phyloP scores from a whole-genome alignment of 176 grass and related monocot species.

The Triticum timopheevii region DNA sequence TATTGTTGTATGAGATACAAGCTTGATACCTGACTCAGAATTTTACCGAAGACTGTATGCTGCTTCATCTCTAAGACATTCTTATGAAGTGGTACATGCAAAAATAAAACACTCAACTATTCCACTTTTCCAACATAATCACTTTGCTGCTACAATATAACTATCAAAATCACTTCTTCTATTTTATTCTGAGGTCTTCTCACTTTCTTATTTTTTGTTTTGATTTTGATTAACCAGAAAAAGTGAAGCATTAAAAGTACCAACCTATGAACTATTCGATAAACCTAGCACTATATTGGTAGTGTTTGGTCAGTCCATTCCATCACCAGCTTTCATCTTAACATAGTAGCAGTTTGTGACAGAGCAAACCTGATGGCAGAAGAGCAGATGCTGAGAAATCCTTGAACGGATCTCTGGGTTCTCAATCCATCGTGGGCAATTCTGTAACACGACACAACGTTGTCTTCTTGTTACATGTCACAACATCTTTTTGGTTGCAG shows the following conservation, averaged over 20 bases:
- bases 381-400: conserved; percentile 1
- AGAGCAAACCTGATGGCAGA: conserved; percentile 28
- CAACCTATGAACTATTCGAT: background rate
- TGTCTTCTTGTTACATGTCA: background rate
- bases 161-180: background rate
- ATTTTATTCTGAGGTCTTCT: conserved; percentile 6
- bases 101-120: background rate
- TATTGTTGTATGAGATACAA: background rate
- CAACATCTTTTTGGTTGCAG: background rate
- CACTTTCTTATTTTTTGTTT: background rate
- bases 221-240: conserved; percentile 9
- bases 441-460: background rate
- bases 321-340: background rate
- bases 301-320: conserved; percentile 7
- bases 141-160: conserved; percentile 10
- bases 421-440: conserved; percentile 5
- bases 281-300: conserved; percentile 22
- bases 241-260: background rate
- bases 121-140: background rate
- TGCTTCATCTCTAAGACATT: background rate
- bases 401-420: background rate
- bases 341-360: background rate
- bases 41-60: background rate
- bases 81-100: conserved; percentile 8
- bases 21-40: background rate